phyloP scores from a whole-genome alignment of 257 asterid genomes.

The Handroanthus guayacan region DNA sequence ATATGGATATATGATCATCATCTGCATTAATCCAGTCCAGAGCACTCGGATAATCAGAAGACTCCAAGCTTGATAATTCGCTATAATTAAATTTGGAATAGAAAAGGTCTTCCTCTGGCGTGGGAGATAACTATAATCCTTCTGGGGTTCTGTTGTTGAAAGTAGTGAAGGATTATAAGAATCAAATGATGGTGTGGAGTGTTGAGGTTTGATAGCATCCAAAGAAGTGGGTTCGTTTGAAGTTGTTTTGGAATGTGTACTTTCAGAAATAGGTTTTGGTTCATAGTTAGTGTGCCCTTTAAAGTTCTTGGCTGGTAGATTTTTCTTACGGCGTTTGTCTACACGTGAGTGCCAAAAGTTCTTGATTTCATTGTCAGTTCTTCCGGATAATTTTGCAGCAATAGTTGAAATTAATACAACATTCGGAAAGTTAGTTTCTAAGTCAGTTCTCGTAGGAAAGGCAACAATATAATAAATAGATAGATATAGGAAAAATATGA shows the following conservation, averaged over 20 bases:
- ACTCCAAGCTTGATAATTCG: conserved; percentile 39
- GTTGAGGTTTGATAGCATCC: neutral
- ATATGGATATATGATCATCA: neutral
- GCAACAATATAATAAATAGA: no score
- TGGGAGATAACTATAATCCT: neutral
- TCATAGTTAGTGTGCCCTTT: neutral
- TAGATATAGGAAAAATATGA: no score
- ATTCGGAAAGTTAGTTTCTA: neutral
- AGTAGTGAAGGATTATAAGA: neutral
- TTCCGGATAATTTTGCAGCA: conserved; percentile 40
- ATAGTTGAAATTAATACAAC: conserved; percentile 28
- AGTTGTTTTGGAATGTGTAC: neutral
- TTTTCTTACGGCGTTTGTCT: conserved; percentile 15
- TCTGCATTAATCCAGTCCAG: conserved; percentile 33
- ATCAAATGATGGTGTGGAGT: neutral
- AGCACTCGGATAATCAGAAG: conserved; percentile 12
- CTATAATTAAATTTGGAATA: conserved; percentile 25
- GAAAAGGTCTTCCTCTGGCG: conserved; percentile 28
- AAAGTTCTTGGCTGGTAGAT: neutral
- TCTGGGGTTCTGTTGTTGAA: neutral
- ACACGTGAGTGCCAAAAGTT: conserved; percentile 45
- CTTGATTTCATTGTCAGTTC: conserved; percentile 46
- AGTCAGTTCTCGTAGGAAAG: no score
- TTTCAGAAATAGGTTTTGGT: neutral
- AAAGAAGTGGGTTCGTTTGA: neutral